Conservation (phyloP, 352 stramenopile species). For the Pythium biforme region DNA sequence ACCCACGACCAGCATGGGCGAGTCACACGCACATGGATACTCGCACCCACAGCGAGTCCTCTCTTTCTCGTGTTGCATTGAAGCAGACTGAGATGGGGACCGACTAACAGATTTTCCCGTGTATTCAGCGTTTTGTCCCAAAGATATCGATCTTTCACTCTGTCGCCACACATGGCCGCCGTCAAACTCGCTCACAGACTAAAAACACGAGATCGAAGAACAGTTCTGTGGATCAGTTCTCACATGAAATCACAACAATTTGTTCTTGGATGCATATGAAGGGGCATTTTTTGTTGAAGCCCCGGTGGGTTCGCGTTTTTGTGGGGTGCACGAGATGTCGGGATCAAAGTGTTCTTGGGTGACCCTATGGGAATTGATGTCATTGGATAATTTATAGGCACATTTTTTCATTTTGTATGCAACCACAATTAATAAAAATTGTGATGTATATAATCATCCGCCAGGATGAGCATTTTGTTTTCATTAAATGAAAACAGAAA, state of each 20-base stretch:
- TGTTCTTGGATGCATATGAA: too few relatives aligned
- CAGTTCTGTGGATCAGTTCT: not conserved
- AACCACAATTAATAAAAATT: too few relatives aligned
- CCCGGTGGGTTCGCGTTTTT: not conserved
- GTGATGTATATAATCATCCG: too few relatives aligned
- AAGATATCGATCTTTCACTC: not conserved
- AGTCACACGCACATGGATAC: conserved; percentile 1
- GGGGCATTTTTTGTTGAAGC: not conserved
- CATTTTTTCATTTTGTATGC: too few relatives aligned
- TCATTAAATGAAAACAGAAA: too few relatives aligned
- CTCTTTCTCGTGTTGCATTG: not conserved
- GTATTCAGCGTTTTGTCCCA: too few relatives aligned
- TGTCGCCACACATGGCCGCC: not conserved
- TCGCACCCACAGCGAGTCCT: not conserved
- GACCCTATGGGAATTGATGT: too few relatives aligned
- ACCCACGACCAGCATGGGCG: conserved; percentile 6
- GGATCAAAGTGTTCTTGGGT: not conserved
- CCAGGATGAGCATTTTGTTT: too few relatives aligned
- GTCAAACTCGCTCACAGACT: too few relatives aligned
- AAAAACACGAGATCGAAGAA: not conserved
- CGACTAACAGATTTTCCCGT: not conserved
- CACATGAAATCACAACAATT: not conserved
- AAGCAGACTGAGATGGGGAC: not conserved
- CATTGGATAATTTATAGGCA: too few relatives aligned
- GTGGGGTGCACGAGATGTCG: too few relatives aligned